Evolutionary conservation across 1,284 basidiomycete species (phyloP), one percentile per base, ranked within the genome.

Genomic region (Cutaneotrichosporon cyanovorans): DNA sequence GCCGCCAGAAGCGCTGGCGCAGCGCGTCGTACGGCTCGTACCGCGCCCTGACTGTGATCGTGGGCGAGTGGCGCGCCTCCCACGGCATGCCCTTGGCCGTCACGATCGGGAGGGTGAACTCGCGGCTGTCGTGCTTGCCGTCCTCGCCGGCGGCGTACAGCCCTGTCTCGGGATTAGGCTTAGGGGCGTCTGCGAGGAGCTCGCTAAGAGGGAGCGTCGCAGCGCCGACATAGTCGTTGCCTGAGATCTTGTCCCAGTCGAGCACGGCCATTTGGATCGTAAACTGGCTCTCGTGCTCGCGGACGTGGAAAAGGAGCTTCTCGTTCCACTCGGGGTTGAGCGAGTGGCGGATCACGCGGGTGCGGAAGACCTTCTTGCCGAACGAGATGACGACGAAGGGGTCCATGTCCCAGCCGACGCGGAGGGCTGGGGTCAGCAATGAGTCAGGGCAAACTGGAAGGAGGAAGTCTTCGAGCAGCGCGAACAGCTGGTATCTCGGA

Each of bases 321-420:
- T 97, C 91, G 58, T 97, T 86, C 89, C 92, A 98, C 0, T 79
- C 77, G 0, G 93, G 93, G 65, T 88, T 90, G 51, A 90, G 79
- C 12, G 82, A 85, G 66, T 92, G 88, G 10, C 88, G 80, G 51
- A 91, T 84, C 22, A 91, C 83, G 37, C 89, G 83, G 0, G 91
- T 96, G 4, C 92, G 79, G 74, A 96, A 97, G 10, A 97, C 87
- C 70, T 96, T 96, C 73, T 93, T 92, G 31, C 91, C 87, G 58
- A 98, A 97, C 2, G 88, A 91, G 56, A 92, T 80, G 56, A 98
- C 90, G 14, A 90, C 86, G 62, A 96, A 97, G 0, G 91, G 91
- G 61, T 98, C 91, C 91, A 97, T 97, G 65, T 97, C 92, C 41
- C 62, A 69, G 5, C 62, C 60, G 16, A 69, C 56, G 18, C 62